Conservation (phyloP, 305 asterid species). For the Ajuga reptans region DNA sequence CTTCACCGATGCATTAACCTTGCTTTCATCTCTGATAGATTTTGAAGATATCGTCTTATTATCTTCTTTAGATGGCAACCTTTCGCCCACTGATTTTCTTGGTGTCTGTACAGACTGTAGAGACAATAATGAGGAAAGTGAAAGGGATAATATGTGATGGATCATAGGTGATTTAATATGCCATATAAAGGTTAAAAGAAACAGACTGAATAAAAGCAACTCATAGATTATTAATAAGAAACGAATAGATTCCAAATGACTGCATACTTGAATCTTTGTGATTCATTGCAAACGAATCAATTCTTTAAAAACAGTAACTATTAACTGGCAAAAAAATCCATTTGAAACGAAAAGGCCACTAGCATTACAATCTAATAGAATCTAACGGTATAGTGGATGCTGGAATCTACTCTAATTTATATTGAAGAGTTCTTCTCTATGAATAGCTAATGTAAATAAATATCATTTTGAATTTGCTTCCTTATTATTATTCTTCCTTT, state of each 20-base stretch:
- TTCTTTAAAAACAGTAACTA: background rate
- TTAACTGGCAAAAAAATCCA: background rate
- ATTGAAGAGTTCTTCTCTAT: background rate
- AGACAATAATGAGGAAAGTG: slow-evolving; percentile 12
- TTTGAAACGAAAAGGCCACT: background rate
- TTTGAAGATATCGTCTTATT: slow-evolving; percentile 38
- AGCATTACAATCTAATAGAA: slow-evolving; percentile 1
- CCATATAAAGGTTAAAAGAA: slow-evolving; percentile 4
- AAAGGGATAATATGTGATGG: slow-evolving; percentile 1
- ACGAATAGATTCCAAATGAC: background rate
- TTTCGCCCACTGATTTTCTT: slow-evolving; percentile 61
- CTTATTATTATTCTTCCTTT: background rate
- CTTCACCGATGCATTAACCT: slow-evolving; percentile 36
- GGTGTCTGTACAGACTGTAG: slow-evolving; percentile 54
- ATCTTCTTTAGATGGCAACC: slow-evolving; percentile 53
- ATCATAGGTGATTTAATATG: background rate
- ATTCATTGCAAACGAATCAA: background rate
- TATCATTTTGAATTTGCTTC: background rate
- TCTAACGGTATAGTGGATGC: background rate
- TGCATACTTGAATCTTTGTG: background rate
- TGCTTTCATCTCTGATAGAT: slow-evolving; percentile 51
- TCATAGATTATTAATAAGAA: background rate
- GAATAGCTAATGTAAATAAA: background rate
- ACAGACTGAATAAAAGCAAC: background rate
- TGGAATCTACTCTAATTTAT: background rate